Base-by-base conservation (phyloP, 148 eudicot species). In the Amaranthus hypochondriacus region DNA sequence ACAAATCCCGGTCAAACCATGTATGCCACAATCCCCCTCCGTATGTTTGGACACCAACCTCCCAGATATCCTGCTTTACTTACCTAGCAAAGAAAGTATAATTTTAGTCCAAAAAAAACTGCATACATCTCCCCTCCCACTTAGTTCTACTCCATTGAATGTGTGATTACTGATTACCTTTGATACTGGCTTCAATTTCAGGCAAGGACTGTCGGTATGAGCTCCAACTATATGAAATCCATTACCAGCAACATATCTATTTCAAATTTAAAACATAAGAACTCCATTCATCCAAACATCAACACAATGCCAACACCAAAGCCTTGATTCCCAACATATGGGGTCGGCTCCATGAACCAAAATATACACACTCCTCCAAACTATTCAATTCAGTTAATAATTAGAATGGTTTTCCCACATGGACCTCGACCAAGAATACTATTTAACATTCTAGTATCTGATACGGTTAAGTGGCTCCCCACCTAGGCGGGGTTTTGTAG, bases 21-120 rank as follows among this genome's bases (percentile, higher is more conserved):
- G 99, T 92, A 73, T 90, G 91, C 99, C 99, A 95, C 77, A 95
- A 67, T 73, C 99, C 99, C 69, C 99, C 96, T 70, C 97, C 97
- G 85, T 95, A 95, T 46, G 96, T 83, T 75, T 95, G 96, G 48
- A 95, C 96, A 50, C 97, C 96, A 66, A 92, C 93, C 83, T 95
- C 92, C n/a, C 77, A 95, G 73, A 81, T 80, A 95, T 21, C 99
- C 99, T 73, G 94, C 92, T 87, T 90, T 95, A 46, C 87, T 56
- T 48, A 92, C 90, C 99, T 95, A 79, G 59, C 51, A 55, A 56
- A 6, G 56, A 72, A 66, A 52, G 67, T 50, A 12, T 62, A 75
- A 54, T 8, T 21, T 60, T 72, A 15, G 21, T 64, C 52, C 11
- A 48, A 48, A 57, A 21, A 61, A 47, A 13, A 9, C 11, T 39